Evolutionary conservation across 441 rosid genomes (phyloP), one percentile per base, ranked within the genome.

Genomic region (Mallotus japonicus): DNA sequence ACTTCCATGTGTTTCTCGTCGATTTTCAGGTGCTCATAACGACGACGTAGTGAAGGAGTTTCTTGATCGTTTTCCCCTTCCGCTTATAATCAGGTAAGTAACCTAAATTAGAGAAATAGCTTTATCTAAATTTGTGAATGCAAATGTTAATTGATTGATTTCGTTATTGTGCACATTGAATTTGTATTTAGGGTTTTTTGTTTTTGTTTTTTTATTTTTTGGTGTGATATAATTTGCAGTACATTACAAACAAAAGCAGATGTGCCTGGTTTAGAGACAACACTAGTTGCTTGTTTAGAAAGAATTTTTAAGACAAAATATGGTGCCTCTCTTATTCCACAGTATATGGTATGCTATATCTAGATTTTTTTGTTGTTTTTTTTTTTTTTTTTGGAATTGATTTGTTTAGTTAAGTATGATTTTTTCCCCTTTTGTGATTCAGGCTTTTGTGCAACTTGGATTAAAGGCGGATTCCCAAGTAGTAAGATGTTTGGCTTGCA

Each of bases 1-100:
- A 11, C 15, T 46, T 67, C 9, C 8, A 16, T 44, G 19, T 50
- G n/a, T n/a, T 10, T 28, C 54, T 67, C 47, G 11, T 40, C 15
- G 56, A 14, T 70, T 73, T 80, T 65, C 87, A 88, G 97, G 95
- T 59, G 55, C 77, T 72, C 95, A 78, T 47, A 87, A 75, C 58
- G 99, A 94, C 62, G 85, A 84, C 19, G 84, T 88, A 22, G 90
- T 79, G 8, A 88, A 83, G 84, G 89, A 85, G 0, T 90, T 94
- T 70, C 97, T 94, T 44, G 84, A 84, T 74, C 94, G 92, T 44
- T 92, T 87, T 71, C 95, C 99, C 54, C 97, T 94, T 34, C 83
- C 97, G 2, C 80, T 87, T 75, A 84, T 94, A 40, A 83, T 94
- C 87, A 85, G 77, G 99, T 87, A 82, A 78, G 40, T 37, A 37